phyloP scores from a whole-genome alignment of 2,329 filamentous ascomycete species.

The Aspergillus melleus region DNA sequence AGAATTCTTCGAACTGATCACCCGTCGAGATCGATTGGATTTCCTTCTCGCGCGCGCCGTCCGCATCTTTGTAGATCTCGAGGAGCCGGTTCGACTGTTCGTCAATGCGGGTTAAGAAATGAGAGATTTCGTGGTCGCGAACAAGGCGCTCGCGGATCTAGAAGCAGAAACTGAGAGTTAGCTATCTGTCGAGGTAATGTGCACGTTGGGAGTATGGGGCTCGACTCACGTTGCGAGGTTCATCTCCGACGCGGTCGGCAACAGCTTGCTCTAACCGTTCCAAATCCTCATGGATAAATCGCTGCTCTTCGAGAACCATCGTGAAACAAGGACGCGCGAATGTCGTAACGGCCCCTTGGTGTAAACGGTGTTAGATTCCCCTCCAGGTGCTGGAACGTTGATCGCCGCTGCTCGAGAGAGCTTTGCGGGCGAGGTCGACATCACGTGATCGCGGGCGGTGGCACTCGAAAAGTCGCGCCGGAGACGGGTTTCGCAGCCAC shows the following conservation, averaged over 20 bases:
- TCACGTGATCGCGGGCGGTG: slow-evolving; percentile 27
- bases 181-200: slow-evolving; percentile 1
- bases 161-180: slow-evolving; percentile 17
- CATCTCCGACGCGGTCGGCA: slow-evolving; percentile 82
- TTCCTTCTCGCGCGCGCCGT: slow-evolving; percentile 71
- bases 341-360: background rate
- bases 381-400: background rate
- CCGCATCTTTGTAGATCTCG: slow-evolving; percentile 79
- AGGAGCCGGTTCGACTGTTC: slow-evolving; percentile 78
- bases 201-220: background rate
- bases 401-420: slow-evolving; percentile 15
- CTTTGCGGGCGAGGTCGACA: slow-evolving; percentile 22
- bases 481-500: background rate
- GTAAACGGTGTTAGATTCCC: background rate
- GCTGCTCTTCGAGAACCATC: slow-evolving; percentile 89
- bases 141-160: slow-evolving; percentile 86
- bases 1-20: slow-evolving; percentile 88
- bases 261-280: slow-evolving; percentile 94
- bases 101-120: slow-evolving; percentile 84
- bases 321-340: slow-evolving; percentile 15
- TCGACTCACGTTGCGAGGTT: slow-evolving; percentile 76
- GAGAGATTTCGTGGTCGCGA: slow-evolving; percentile 86
- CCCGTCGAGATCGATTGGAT: slow-evolving; percentile 80
- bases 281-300: slow-evolving; percentile 92
- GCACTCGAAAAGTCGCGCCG: slow-evolving; percentile 27